These are phyloP conservation scores for Lentinus brumalis DNA, from an alignment of 768 basidiomycete species.

Conservation along the genomic window DNA sequence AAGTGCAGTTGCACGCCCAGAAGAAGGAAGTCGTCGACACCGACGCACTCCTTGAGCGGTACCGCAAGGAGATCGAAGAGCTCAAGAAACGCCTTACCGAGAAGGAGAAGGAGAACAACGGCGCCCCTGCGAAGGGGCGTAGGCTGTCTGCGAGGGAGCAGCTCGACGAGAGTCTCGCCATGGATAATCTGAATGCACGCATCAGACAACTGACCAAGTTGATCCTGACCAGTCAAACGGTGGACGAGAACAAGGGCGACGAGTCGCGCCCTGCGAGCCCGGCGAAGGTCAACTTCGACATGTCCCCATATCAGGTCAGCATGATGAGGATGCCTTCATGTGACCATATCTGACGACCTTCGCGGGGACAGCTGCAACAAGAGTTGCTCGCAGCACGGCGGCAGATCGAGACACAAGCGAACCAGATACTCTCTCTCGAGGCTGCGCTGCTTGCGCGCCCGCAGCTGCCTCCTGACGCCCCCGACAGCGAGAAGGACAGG, in stretches of 20 bases:
- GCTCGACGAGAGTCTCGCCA: slow-evolving; percentile 83
- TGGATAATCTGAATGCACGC: slow-evolving; percentile 77
- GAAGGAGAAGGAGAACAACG: slow-evolving; percentile 54
- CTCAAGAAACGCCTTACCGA: slow-evolving; percentile 75
- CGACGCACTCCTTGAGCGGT: slow-evolving; percentile 90
- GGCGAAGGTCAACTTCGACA: slow-evolving; percentile 86
- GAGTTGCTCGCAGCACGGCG: slow-evolving; percentile 79
- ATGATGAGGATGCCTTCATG: background rate
- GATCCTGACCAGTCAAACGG: slow-evolving; percentile 83
- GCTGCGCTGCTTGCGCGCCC: slow-evolving; percentile 74
- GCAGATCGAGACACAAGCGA: slow-evolving; percentile 78
- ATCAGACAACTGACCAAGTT: slow-evolving; percentile 84
- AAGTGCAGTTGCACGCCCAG: slow-evolving; percentile 83
- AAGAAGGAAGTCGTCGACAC: slow-evolving; percentile 95
- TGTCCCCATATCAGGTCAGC: slow-evolving; percentile 80
- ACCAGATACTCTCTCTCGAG: slow-evolving; percentile 83
- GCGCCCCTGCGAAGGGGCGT: slow-evolving; percentile 44
- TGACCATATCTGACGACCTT: background rate
- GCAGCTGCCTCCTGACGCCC: slow-evolving; percentile 60
- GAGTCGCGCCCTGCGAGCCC: slow-evolving; percentile 83
- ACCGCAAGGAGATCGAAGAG: slow-evolving; percentile 92
- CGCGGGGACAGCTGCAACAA: slow-evolving; percentile 68
- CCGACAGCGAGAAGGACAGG: slow-evolving; percentile 74
- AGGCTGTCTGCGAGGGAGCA: slow-evolving; percentile 59
- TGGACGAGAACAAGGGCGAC: slow-evolving; percentile 67